Conservation (phyloP, 2,329 filamentous ascomycete genomes). For the Aspergillus piperis region DNA sequence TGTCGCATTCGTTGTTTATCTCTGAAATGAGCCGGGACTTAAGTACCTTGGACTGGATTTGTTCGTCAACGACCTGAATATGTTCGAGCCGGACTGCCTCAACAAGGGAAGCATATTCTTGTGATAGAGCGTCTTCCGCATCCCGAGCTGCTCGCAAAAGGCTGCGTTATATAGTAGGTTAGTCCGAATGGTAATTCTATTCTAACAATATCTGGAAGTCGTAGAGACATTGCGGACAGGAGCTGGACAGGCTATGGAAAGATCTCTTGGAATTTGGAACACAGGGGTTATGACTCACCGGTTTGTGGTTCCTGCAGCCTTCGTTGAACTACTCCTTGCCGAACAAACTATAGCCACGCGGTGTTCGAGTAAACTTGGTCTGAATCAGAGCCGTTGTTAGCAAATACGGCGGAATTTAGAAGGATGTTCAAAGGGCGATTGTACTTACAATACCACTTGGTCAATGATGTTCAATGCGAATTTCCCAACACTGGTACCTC, state of each 20-base stretch:
- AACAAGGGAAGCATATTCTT: constrained; percentile 72
- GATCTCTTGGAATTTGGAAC: not conserved
- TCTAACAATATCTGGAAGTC: too few species aligned
- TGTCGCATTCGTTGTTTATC: constrained; percentile 77
- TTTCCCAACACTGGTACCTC: constrained; percentile 93
- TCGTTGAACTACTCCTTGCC: constrained; percentile 89
- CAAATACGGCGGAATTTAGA: not conserved
- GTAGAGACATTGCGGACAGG: not conserved
- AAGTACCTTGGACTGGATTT: constrained; percentile 60
- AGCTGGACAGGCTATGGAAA: not conserved
- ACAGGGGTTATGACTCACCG: constrained; percentile 61
- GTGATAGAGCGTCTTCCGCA: constrained; percentile 49
- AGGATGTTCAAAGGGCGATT: constrained; percentile 6
- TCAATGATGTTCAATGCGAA: constrained; percentile 76
- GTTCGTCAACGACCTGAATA: constrained; percentile 66
- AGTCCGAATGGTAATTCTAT: too few species aligned
- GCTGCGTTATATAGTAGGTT: constrained; percentile 25
- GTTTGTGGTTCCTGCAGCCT: constrained; percentile 92
- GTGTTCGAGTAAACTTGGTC: constrained; percentile 64
- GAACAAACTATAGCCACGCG: constrained; percentile 93
- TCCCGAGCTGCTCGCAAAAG: constrained; percentile 52
- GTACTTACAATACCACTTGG: constrained; percentile 65
- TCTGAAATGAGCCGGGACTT: constrained; percentile 62
- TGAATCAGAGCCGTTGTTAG: constrained; percentile 32
- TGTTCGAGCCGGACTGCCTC: constrained; percentile 82